Percentiles rank a stretch among this genome's conserved stretches.
phyloP scores from a whole-genome alignment of 768 basidiomycete species.

The Mycena floridula region DNA sequence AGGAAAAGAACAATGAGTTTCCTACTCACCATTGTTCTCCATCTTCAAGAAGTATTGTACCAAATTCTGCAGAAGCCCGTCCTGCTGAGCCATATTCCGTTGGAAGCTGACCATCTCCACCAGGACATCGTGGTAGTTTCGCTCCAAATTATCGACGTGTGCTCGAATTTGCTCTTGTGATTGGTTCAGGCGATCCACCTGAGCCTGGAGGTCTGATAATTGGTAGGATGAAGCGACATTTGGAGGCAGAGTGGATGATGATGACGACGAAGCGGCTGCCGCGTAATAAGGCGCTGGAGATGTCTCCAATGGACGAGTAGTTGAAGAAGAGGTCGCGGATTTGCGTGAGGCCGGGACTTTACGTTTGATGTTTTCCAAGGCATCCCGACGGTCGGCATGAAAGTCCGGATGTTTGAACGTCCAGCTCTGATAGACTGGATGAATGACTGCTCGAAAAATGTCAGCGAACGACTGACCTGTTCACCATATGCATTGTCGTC shows the following conservation, averaged over 20 bases:
- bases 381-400: conserved; percentile 46
- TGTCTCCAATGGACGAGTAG: conserved; percentile 9
- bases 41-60: conserved; percentile 76
- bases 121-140: conserved; percentile 59
- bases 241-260: not conserved
- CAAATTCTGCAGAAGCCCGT: conserved; percentile 73
- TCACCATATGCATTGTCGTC: conserved; percentile 72
- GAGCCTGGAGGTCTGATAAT: conserved; percentile 32
- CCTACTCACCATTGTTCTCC: conserved; percentile 28
- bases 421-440: too few species aligned
- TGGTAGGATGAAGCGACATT: not conserved
- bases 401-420: conserved; percentile 58
- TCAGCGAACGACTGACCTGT: too few species aligned
- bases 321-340: conserved; percentile 18
- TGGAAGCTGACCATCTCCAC: conserved; percentile 71
- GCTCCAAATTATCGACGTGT: conserved; percentile 53
- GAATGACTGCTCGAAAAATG: too few species aligned
- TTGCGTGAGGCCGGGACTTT: conserved; percentile 53
- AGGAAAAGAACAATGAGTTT: conserved; percentile 33
- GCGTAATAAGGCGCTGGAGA: not conserved
- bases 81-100: conserved; percentile 76
- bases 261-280: not conserved
- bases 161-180: conserved; percentile 45
- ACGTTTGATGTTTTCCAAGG: conserved; percentile 54
- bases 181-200: conserved; percentile 40